phyloP scores from a whole-genome alignment of 2,329 filamentous ascomycete species.

The Diaporthe ilicicola region DNA sequence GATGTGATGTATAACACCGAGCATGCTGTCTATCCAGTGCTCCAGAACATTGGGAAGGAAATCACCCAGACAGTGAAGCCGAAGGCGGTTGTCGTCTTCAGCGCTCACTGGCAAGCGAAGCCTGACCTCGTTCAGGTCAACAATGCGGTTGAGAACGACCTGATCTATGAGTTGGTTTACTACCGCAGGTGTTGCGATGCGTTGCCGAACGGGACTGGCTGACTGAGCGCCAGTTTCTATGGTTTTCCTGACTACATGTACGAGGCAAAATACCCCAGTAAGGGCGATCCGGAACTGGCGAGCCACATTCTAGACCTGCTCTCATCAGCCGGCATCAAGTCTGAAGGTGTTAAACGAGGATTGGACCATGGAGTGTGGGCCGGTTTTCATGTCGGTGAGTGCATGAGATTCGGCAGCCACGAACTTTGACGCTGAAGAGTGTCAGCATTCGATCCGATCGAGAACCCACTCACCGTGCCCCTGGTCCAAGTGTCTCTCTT shows the following conservation, averaged over 20 bases:
- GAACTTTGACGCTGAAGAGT: neutral
- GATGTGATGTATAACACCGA: conserved; percentile 73
- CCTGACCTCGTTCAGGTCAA: conserved; percentile 70
- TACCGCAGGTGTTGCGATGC: no score
- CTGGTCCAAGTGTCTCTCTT: conserved; percentile 79
- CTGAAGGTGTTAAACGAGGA: conserved; percentile 67
- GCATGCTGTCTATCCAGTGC: conserved; percentile 72
- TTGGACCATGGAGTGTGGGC: conserved; percentile 82
- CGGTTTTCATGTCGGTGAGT: conserved; percentile 63
- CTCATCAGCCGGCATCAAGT: conserved; percentile 64
- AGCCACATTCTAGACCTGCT: conserved; percentile 65
- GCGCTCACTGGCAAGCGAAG: conserved; percentile 77
- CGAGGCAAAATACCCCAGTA: conserved; percentile 71
- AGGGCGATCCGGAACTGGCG: conserved; percentile 68
- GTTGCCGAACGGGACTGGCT: conserved; percentile 26
- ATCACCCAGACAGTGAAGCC: conserved; percentile 77
- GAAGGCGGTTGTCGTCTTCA: conserved; percentile 78
- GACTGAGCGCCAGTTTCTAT: conserved; percentile 60
- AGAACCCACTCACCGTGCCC: conserved; percentile 71
- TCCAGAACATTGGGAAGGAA: conserved; percentile 72
- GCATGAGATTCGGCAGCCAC: conserved; percentile 34
- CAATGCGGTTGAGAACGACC: conserved; percentile 66
- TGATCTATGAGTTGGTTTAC: conserved; percentile 69
- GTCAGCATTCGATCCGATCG: conserved; percentile 65
- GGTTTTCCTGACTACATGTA: conserved; percentile 77